These are phyloP conservation scores for Apophysomyces variabilis DNA, from an alignment of 371 early-diverging fungal genomes.

Conservation along the genomic window DNA sequence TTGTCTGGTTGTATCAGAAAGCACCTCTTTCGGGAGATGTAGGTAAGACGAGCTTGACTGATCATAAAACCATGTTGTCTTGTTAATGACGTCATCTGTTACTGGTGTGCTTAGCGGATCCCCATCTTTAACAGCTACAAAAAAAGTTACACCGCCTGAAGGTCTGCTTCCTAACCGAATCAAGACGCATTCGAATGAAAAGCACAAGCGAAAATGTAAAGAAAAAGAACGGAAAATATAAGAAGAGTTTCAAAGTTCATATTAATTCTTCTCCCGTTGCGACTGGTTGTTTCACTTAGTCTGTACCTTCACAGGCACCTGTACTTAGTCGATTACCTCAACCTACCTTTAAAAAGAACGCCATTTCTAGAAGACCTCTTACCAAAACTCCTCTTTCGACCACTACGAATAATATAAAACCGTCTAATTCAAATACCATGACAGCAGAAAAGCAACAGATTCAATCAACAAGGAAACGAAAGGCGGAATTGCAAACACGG, in stretches of 20 bases:
- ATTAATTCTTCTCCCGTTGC: too few species aligned
- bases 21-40: too few species aligned
- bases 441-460: background rate
- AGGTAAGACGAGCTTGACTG: too few species aligned
- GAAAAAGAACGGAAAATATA: background rate
- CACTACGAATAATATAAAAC: background rate
- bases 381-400: conserved; percentile 2
- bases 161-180: background rate
- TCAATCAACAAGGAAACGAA: background rate
- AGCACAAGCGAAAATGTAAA: conserved; percentile 2
- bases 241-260: too few species aligned
- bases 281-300: background rate
- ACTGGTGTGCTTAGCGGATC: too few species aligned
- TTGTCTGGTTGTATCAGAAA: too few species aligned
- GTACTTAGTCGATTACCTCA: background rate
- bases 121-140: too few species aligned
- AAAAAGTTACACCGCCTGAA: background rate
- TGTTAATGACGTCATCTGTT: too few species aligned
- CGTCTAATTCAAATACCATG: background rate
- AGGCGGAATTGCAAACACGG: background rate
- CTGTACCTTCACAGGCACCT: background rate
- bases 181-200: background rate
- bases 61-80: too few species aligned
- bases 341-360: background rate
- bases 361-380: background rate